phyloP scores from a whole-genome alignment of 768 basidiomycete genomes.

The Mycena polygramma region DNA sequence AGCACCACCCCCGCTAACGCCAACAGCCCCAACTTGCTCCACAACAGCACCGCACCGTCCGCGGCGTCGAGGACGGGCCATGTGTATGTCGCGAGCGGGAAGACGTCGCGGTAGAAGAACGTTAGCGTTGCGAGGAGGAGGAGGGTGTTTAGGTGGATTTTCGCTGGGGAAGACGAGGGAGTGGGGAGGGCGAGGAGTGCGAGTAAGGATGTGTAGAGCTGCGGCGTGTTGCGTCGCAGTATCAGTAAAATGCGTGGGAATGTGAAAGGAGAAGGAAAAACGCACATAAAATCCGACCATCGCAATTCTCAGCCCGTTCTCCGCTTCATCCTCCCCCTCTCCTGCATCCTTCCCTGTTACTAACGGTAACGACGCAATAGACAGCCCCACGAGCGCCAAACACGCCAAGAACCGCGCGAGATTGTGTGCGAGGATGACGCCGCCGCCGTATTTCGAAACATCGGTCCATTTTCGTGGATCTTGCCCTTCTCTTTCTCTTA shows the following conservation, averaged over 20 bases:
- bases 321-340: not conserved
- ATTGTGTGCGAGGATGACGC: conserved; percentile 15
- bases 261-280: not conserved
- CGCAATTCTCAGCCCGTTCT: conserved; percentile 11
- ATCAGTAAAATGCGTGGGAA: not conserved
- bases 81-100: conserved; percentile 68
- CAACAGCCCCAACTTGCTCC: conserved; percentile 63
- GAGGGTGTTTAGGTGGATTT: conserved; percentile 43
- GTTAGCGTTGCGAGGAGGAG: conserved; percentile 53
- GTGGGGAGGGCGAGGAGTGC: not conserved
- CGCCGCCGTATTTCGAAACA: conserved; percentile 27
- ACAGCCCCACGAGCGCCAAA: conserved; percentile 27
- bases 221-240: too few species aligned
- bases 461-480: conserved; percentile 30
- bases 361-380: conserved; percentile 13
- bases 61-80: conserved; percentile 57
- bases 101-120: conserved; percentile 70
- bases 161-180: not conserved
- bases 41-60: conserved; percentile 58
- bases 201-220: not conserved
- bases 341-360: not conserved
- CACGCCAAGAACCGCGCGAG: conserved; percentile 18
- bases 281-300: conserved; percentile 29
- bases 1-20: conserved; percentile 59
- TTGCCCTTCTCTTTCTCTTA: too few species aligned